Conservation (phyloP, 495 filamentous ascomycete genomes). For the Lasiosphaeria miniovina region DNA sequence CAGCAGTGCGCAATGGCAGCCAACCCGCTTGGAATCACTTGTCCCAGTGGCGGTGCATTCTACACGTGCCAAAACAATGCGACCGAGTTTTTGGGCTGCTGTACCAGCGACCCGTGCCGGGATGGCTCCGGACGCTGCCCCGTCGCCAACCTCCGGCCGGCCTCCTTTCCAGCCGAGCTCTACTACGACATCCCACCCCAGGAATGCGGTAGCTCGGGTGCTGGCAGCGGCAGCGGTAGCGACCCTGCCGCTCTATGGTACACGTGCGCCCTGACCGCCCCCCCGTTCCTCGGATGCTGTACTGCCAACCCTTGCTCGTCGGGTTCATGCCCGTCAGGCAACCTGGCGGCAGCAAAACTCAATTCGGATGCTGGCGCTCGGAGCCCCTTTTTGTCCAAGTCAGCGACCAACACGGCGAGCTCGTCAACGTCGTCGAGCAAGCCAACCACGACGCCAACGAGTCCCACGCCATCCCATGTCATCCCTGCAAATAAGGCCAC, state of each 20-base stretch:
- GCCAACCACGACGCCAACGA: neutral
- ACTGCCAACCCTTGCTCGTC: conserved; percentile 25
- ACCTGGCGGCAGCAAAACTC: conserved; percentile 26
- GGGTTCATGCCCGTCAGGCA: conserved; percentile 20
- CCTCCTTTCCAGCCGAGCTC: conserved; percentile 23
- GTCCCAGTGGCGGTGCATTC: conserved; percentile 28
- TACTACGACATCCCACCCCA: conserved; percentile 24
- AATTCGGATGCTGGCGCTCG: conserved; percentile 4
- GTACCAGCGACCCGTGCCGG: conserved; percentile 30
- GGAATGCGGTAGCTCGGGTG: conserved; percentile 11
- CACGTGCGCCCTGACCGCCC: conserved; percentile 25
- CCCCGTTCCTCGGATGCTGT: conserved; percentile 38
- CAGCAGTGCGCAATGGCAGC: conserved; percentile 2
- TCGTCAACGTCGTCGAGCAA: neutral
- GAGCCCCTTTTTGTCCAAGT: neutral
- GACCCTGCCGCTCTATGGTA: conserved; percentile 23
- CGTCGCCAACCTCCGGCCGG: conserved; percentile 14
- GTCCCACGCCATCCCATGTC: neutral
- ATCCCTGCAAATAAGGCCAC: neutral
- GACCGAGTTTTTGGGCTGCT: conserved; percentile 36
- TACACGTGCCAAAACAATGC: conserved; percentile 27
- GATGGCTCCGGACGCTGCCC: conserved; percentile 27
- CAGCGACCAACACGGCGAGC: neutral
- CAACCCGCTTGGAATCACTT: conserved; percentile 25
- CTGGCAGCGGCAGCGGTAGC: neutral